Conservation (phyloP, 2,329 filamentous ascomycete genomes). For the Elsinoe batatas region DNA sequence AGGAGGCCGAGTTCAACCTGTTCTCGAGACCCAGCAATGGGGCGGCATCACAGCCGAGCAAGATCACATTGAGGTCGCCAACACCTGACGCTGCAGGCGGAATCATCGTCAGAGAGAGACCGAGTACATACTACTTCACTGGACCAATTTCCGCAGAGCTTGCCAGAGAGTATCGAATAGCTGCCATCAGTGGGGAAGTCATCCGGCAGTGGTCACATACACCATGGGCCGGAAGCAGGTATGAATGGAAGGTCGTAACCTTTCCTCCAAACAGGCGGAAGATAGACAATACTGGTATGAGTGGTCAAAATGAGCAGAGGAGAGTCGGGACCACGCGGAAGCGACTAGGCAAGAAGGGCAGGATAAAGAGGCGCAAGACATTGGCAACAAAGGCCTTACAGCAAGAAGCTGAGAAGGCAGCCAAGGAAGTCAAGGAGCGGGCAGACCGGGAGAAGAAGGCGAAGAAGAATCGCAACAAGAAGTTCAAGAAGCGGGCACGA, state of each 20-base stretch:
- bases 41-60: conserved; percentile 12
- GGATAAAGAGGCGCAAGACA: conserved; percentile 21
- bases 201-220: conserved; percentile 16
- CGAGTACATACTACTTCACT: conserved; percentile 19
- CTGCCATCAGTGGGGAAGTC: conserved; percentile 19
- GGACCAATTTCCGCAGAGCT: conserved; percentile 9
- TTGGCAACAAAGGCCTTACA: conserved; percentile 9
- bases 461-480: conserved; percentile 27
- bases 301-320: not conserved
- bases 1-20: conserved; percentile 22
- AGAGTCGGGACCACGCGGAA: conserved; percentile 18
- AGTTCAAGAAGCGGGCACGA: conserved; percentile 26
- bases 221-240: conserved; percentile 19
- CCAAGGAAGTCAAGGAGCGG: conserved; percentile 22
- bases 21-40: conserved; percentile 19
- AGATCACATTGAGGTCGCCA: conserved; percentile 21
- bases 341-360: conserved; percentile 25
- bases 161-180: conserved; percentile 11
- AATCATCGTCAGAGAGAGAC: conserved; percentile 16
- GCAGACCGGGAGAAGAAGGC: conserved; percentile 26
- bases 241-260: conserved; percentile 21
- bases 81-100: conserved; percentile 16
- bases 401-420: conserved; percentile 19
- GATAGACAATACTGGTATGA: not conserved
- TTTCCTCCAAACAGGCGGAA: conserved; percentile 16